phyloP scores from a whole-genome alignment of 139 green algal species.

The Zygnema cylindricum region DNA sequence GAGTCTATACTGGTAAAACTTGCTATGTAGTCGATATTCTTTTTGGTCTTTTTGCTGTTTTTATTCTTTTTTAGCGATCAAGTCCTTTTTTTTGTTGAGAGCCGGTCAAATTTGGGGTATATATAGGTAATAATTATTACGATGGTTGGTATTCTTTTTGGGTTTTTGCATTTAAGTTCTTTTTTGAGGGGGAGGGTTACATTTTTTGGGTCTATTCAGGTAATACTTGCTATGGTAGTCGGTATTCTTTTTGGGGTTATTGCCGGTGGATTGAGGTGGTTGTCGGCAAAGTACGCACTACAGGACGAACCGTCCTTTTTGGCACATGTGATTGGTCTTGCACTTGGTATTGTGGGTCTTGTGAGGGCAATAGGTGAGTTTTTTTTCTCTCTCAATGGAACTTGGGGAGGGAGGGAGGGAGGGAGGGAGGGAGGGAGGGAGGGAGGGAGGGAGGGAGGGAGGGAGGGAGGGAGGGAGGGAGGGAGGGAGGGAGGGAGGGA shows the following conservation, averaged over 20 bases:
- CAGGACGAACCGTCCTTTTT: constrained; percentile 48
- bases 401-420: background rate
- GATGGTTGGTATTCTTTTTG: no score
- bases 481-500: background rate
- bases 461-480: background rate
- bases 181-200: background rate
- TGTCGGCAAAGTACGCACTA: background rate
- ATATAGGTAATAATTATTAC: no score
- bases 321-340: constrained; percentile 44
- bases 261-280: background rate
- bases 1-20: no score
- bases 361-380: constrained; percentile 21
- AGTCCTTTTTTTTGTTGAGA: no score
- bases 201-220: no score
- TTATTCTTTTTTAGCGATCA: no score
- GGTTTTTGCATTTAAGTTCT: no score
- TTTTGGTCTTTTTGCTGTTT: no score
- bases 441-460: background rate
- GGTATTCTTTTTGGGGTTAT: constrained; percentile 14
- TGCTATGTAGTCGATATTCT: no score
- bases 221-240: constrained; percentile 6
- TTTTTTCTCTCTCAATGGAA: constrained; percentile 9
- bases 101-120: no score
- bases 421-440: background rate
- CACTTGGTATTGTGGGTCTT: constrained; percentile 16